Conservation (phyloP, 805 yeast species). For the Candida odintsovae region DNA sequence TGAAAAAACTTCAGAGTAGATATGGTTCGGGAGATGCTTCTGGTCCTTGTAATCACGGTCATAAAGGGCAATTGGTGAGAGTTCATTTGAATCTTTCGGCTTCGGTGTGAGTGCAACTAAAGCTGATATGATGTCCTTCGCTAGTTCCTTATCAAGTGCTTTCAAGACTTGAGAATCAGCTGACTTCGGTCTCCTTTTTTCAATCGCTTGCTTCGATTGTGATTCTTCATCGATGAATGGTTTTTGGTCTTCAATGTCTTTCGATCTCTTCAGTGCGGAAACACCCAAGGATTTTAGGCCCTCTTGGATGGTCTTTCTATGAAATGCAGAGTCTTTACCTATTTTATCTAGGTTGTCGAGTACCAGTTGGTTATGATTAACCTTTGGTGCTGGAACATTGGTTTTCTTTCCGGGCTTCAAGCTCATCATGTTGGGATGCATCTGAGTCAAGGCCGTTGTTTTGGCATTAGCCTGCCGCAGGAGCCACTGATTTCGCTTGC, state of each 20-base stretch:
- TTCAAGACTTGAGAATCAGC: background rate
- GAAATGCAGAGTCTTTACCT: constrained; percentile 27
- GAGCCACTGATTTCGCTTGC: constrained; percentile 9
- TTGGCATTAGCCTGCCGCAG: constrained; percentile 1
- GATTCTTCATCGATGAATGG: constrained; percentile 17
- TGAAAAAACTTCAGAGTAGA: constrained; percentile 30
- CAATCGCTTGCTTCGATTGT: constrained; percentile 1
- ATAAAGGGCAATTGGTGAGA: constrained; percentile 10
- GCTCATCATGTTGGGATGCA: background rate
- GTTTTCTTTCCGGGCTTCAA: background rate
- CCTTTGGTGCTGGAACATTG: background rate
- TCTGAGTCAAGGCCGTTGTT: background rate
- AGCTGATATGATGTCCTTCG: constrained; percentile 19
- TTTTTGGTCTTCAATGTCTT: constrained; percentile 6
- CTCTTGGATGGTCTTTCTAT: constrained; percentile 23
- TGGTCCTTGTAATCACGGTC: background rate
- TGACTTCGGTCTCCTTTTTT: background rate
- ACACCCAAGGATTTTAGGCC: constrained; percentile 24
- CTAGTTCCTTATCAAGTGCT: constrained; percentile 12
- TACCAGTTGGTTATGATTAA: constrained; percentile 3
- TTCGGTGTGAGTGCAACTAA: constrained; percentile 22
- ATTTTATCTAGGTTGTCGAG: constrained; percentile 14
- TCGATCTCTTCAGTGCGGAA: constrained; percentile 22
- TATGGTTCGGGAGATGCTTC: constrained; percentile 13
- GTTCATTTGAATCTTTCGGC: constrained; percentile 9